These are phyloP conservation scores for Babesia bigemina DNA, from an alignment of 169 alveolate genomes.

Conservation along the genomic window DNA sequence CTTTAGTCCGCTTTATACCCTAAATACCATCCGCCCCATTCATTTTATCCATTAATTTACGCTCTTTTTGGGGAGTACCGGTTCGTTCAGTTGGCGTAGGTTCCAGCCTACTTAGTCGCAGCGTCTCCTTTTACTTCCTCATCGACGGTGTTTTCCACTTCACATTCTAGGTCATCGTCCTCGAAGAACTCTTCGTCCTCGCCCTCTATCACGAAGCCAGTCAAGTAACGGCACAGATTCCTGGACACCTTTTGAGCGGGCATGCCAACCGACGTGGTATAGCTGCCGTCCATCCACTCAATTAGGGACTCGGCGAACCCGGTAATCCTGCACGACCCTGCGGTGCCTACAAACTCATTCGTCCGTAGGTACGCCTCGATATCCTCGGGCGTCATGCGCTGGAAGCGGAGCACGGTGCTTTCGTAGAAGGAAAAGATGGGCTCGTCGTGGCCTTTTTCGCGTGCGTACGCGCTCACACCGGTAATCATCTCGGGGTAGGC, in stretches of 20 bases:
- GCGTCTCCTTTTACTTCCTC: background rate
- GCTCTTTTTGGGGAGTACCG: no score
- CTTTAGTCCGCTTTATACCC: no score
- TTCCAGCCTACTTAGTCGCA: no score
- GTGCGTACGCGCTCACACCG: slow-evolving; percentile 66
- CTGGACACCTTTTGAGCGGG: slow-evolving; percentile 68
- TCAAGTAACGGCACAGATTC: background rate
- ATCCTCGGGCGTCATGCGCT: slow-evolving; percentile 66
- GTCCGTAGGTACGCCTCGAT: slow-evolving; percentile 61
- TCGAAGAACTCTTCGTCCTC: no score
- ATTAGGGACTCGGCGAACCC: slow-evolving; percentile 70
- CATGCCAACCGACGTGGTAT: slow-evolving; percentile 73
- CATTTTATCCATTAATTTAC: no score
- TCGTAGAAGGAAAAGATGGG: slow-evolving; percentile 58
- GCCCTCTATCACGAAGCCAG: no score
- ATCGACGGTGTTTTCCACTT: background rate
- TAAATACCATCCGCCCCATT: no score
- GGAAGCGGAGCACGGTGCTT: slow-evolving; percentile 62
- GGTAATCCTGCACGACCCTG: slow-evolving; percentile 74
- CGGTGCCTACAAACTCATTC: slow-evolving; percentile 60
- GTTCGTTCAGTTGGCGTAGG: no score
- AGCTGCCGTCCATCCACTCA: slow-evolving; percentile 72
- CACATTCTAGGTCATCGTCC: no score
- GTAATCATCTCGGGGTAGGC: slow-evolving; percentile 66
- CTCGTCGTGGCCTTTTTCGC: slow-evolving; percentile 27